Conservation (phyloP, 2,329 filamentous ascomycete species). For the Aspergillus ochraceoroseus region DNA sequence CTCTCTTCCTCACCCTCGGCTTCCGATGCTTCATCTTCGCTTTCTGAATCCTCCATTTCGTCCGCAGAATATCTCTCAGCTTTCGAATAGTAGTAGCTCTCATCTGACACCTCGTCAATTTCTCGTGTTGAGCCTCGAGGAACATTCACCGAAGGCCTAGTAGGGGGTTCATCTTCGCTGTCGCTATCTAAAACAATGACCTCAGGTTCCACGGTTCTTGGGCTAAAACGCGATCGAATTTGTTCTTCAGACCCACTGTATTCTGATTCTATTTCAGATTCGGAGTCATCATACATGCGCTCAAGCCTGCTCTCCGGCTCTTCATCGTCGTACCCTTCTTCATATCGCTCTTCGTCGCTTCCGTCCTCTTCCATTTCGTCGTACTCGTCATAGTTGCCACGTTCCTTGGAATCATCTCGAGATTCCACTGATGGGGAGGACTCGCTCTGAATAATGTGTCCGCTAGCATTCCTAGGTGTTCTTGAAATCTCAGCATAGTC, state of each 20-base stretch:
- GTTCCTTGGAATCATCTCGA: background rate
- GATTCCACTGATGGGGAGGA: background rate
- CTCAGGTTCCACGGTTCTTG: constrained; percentile 27
- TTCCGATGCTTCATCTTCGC: background rate
- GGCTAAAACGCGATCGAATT: constrained; percentile 6
- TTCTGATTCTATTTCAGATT: constrained; percentile 22
- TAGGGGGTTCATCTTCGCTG: constrained; percentile 36
- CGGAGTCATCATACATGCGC: constrained; percentile 18
- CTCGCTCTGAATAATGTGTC: constrained; percentile 4
- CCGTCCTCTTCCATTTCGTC: constrained; percentile 9
- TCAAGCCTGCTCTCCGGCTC: constrained; percentile 18
- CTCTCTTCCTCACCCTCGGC: constrained; percentile 4
- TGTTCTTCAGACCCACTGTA: constrained; percentile 5
- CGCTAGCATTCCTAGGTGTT: constrained; percentile 35
- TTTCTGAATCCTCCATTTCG: constrained; percentile 2
- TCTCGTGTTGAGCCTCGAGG: background rate
- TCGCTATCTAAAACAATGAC: constrained; percentile 43
- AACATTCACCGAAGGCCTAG: no score
- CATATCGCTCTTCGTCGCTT: constrained; percentile 7
- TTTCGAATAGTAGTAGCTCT: constrained; percentile 6
- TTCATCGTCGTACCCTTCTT: constrained; percentile 17
- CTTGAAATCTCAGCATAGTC: constrained; percentile 4
- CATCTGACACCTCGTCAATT: constrained; percentile 5
- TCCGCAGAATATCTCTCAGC: constrained; percentile 1
- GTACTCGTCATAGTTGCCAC: constrained; percentile 2